These are phyloP conservation scores for Arxiozyma slooffiae DNA, from an alignment of 1,139 yeast genomes.

Conservation along the genomic window DNA sequence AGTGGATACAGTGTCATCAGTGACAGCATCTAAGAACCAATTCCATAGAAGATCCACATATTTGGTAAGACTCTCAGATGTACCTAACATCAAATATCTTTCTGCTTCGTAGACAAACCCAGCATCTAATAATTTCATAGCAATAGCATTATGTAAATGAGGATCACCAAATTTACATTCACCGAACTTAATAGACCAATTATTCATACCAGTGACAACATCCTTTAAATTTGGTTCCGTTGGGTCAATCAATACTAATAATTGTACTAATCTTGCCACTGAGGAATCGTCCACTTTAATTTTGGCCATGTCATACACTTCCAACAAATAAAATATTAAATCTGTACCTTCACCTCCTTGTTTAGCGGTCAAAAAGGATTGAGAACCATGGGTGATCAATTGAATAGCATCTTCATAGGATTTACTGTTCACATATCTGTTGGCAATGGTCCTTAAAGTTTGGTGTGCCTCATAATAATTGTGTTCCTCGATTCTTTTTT, in stretches of 20 bases:
- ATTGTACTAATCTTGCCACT: conserved; percentile 31
- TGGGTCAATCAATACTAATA: conserved; percentile 31
- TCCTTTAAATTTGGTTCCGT: conserved; percentile 59
- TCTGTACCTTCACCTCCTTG: conserved; percentile 80
- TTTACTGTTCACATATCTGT: conserved; percentile 64
- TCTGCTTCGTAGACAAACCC: conserved; percentile 40
- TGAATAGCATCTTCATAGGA: conserved; percentile 65
- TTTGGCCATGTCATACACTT: conserved; percentile 48
- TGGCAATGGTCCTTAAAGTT: conserved; percentile 78
- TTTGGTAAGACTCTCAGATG: conserved; percentile 45
- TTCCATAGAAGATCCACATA: conserved; percentile 47
- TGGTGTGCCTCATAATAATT: conserved; percentile 93
- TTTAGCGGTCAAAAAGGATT: conserved; percentile 53
- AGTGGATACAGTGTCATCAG: conserved; percentile 21
- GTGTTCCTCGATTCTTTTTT: conserved; percentile 58
- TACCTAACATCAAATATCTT: conserved; percentile 60
- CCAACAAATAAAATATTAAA: conserved; percentile 61
- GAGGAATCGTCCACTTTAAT: conserved; percentile 37
- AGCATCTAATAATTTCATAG: conserved; percentile 46
- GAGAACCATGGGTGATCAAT: conserved; percentile 59
- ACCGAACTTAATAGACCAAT: conserved; percentile 51
- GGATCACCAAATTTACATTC: conserved; percentile 59
- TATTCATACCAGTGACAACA: conserved; percentile 51
- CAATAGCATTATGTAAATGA: conserved; percentile 65
- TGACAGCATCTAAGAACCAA: conserved; percentile 38